These are phyloP conservation scores for Aspergillus jensenii DNA, from an alignment of 2,329 filamentous ascomycete genomes.

Conservation along the genomic window DNA sequence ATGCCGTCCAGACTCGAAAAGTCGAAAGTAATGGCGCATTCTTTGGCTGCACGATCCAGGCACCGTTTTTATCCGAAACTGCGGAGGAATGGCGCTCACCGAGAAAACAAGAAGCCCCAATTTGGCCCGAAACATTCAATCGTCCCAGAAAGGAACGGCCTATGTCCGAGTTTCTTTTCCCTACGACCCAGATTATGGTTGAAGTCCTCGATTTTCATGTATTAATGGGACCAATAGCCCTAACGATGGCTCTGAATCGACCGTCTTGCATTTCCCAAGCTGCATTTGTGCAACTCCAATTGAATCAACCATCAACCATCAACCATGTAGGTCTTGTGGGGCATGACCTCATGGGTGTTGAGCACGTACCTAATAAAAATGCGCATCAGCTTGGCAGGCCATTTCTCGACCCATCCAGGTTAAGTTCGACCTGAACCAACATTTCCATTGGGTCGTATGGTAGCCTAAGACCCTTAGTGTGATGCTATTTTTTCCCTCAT, in stretches of 20 bases:
- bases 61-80: not conserved
- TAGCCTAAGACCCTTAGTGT: conserved; percentile 3
- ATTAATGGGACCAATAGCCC: not conserved
- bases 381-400: not conserved
- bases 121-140: not conserved
- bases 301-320: conserved; percentile 4
- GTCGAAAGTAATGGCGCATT: not conserved
- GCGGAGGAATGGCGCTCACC: not conserved
- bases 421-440: not conserved
- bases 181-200: not conserved
- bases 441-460: conserved; percentile 1
- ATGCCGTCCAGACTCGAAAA: not conserved
- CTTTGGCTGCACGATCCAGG: not conserved
- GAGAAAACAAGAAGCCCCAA: not conserved
- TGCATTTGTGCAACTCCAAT: conserved; percentile 3
- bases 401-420: not conserved
- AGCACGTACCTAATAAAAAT: conserved; percentile 7
- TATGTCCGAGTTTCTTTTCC: not conserved
- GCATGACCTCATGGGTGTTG: conserved; percentile 1
- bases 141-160: not conserved
- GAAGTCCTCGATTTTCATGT: not conserved
- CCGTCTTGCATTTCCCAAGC: conserved; percentile 1
- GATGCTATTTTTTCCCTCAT: conserved; percentile 1
- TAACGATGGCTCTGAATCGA: not conserved
- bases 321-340: not conserved